These are phyloP conservation scores for Chrysoporthe austroafricana DNA, from an alignment of 2,329 filamentous ascomycete species.

Conservation along the genomic window DNA sequence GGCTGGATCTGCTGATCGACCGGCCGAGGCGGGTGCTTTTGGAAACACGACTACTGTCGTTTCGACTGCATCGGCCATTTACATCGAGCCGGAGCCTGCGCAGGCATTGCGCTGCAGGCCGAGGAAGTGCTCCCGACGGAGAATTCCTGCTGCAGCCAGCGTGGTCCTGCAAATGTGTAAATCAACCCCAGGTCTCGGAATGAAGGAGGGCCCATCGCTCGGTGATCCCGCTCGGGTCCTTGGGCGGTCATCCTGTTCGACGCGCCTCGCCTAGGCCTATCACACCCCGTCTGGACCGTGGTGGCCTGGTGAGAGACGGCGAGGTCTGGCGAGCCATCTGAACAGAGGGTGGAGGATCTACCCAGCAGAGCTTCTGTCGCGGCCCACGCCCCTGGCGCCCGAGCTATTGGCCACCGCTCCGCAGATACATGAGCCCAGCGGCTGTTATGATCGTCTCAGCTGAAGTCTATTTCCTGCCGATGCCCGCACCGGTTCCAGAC, in stretches of 20 bases:
- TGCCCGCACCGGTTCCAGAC: not conserved
- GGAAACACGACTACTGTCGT: not conserved
- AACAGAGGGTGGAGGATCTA: not conserved
- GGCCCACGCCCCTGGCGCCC: not conserved
- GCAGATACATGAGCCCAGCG: not conserved
- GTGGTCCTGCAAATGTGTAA: constrained; percentile 22
- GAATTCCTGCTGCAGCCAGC: constrained; percentile 19
- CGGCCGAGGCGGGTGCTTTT: not conserved
- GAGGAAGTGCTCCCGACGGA: constrained; percentile 6
- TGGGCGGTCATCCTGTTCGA: not conserved
- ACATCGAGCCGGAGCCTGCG: not conserved
- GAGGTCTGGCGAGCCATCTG: not conserved
- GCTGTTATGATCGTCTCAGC: not conserved
- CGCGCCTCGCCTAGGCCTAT: not conserved
- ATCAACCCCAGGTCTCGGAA: constrained; percentile 3
- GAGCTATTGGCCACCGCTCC: not conserved
- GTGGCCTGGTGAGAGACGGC: not conserved
- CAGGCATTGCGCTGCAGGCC: constrained; percentile 2
- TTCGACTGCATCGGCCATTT: not conserved
- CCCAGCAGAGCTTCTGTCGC: not conserved
- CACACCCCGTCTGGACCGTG: not conserved
- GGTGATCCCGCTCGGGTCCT: not conserved
- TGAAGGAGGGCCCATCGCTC: constrained; percentile 1
- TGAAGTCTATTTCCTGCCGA: not conserved
- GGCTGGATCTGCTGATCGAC: constrained; percentile 2